Evolutionary conservation across 2,329 filamentous ascomycete species (phyloP).

Genomic region (Xylariaceae sp.): DNA sequence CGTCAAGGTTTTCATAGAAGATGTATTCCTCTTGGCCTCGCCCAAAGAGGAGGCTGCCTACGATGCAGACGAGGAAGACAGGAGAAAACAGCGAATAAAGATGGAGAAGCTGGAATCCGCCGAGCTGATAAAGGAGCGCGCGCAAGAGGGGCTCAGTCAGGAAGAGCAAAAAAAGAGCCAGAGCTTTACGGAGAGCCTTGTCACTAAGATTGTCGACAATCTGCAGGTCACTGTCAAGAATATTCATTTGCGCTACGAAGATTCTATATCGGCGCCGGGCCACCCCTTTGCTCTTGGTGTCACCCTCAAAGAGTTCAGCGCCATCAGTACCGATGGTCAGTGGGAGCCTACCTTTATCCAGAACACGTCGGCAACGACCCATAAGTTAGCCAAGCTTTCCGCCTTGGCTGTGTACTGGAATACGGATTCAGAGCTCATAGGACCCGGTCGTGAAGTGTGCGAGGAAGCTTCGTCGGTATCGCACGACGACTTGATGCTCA

Average conservation of each 20-base stretch:
- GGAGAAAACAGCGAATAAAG: constrained; percentile 82
- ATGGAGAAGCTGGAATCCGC: constrained; percentile 98
- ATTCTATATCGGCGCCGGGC: constrained; percentile 88
- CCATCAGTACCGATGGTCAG: constrained; percentile 87
- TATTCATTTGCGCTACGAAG: constrained; percentile 96
- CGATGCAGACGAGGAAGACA: constrained; percentile 86
- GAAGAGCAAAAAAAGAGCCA: constrained; percentile 98
- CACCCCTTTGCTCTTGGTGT: constrained; percentile 92
- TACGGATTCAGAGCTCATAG: constrained; percentile 80
- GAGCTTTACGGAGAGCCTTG: constrained; percentile 91
- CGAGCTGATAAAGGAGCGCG: constrained; percentile 87
- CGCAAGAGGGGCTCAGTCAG: constrained; percentile 83
- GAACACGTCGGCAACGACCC: constrained; percentile 72
- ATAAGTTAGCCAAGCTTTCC: constrained; percentile 88
- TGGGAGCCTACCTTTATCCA: constrained; percentile 98
- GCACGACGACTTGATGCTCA: constrained; percentile 71
- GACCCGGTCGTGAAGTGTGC: constrained; percentile 69
- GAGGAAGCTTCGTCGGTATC: constrained; percentile 56
- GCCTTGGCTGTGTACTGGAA: constrained; percentile 97
- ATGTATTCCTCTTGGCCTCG: constrained; percentile 91
- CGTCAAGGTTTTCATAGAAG: constrained; percentile 90
- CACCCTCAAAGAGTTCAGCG: constrained; percentile 93
- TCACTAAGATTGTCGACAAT: constrained; percentile 97
- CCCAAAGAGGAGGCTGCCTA: constrained; percentile 94
- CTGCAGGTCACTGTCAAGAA: constrained; percentile 97